A percentile compares a stretch with the other conserved stretches of the same genome.
Evolutionary conservation across 331 rosid genomes (phyloP).

Genomic region (Pyrus hybrid): DNA sequence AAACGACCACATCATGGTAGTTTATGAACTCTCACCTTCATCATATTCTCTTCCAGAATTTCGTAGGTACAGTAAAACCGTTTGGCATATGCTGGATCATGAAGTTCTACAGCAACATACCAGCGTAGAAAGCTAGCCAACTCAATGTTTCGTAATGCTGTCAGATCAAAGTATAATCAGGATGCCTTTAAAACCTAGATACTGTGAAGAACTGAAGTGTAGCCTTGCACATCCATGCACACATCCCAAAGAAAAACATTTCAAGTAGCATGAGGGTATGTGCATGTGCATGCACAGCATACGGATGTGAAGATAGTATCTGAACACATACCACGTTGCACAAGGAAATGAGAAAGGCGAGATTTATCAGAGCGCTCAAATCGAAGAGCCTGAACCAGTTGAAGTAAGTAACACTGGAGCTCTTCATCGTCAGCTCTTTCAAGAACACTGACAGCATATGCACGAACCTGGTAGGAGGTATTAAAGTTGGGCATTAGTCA

Average conservation of each 20-base stretch:
- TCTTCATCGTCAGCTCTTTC: conserved; percentile 99
- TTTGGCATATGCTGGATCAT: conserved; percentile 91
- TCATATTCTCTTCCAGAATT: conserved; percentile 91
- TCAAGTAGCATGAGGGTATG: neutral
- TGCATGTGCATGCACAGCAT: neutral
- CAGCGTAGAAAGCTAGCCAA: conserved; percentile 99
- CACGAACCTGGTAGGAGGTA: conserved; percentile 71
- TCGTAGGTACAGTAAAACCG: conserved; percentile 88
- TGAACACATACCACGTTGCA: conserved; percentile 67
- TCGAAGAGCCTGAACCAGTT: conserved; percentile 97
- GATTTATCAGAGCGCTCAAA: conserved; percentile 97
- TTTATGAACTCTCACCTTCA: conserved; percentile 59
- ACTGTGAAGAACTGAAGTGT: conserved; percentile 14
- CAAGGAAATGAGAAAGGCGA: conserved; percentile 83
- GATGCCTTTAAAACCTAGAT: conserved; percentile 16
- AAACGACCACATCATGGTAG: conserved; percentile 12
- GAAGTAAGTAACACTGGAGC: conserved; percentile 96
- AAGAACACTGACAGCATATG: conserved; percentile 98
- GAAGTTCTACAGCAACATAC: conserved; percentile 96
- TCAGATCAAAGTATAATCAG: conserved; percentile 28
- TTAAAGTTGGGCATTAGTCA: conserved; percentile 7
- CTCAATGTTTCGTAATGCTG: conserved; percentile 87
- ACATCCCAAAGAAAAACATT: neutral
- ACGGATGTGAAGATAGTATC: neutral
- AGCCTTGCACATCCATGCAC: conserved; percentile 18